A percentile compares a stretch with the other conserved stretches of the same genome.
These are phyloP conservation scores for Mycosarcoma maydis DNA, from an alignment of 1,284 basidiomycete species.

Conservation along the genomic window DNA sequence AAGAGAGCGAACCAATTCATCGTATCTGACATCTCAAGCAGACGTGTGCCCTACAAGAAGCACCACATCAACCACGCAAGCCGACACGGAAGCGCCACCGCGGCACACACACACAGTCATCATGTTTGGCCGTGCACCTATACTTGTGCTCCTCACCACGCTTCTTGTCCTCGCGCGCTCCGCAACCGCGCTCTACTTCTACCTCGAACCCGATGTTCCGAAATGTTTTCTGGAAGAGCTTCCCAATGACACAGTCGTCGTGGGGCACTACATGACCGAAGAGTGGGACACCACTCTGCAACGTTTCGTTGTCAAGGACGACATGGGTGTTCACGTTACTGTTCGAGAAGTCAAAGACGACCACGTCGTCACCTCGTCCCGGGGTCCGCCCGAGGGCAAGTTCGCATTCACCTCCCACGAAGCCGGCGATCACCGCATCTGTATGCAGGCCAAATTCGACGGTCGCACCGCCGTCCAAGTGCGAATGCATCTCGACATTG, in stretches of 20 bases:
- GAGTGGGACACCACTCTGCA: slow-evolving; percentile 84
- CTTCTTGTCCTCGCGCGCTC: slow-evolving; percentile 19
- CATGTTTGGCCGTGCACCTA: slow-evolving; percentile 15
- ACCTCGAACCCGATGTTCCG: slow-evolving; percentile 67
- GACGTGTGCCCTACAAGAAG: too few relatives aligned
- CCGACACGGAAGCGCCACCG: too few relatives aligned
- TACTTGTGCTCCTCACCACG: slow-evolving; percentile 13
- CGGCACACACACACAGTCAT: too few relatives aligned
- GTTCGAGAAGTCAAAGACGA: slow-evolving; percentile 70
- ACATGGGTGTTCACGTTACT: slow-evolving; percentile 87
- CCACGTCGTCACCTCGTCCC: slow-evolving; percentile 76
- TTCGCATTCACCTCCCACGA: slow-evolving; percentile 99
- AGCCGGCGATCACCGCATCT: slow-evolving; percentile 95
- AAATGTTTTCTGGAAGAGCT: slow-evolving; percentile 95
- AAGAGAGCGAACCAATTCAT: too few relatives aligned
- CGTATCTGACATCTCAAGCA: too few relatives aligned
- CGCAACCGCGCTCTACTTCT: slow-evolving; percentile 67
- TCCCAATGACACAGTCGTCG: slow-evolving; percentile 94
- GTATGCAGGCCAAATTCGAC: slow-evolving; percentile 79
- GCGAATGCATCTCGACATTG: slow-evolving; percentile 91
- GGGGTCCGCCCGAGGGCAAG: slow-evolving; percentile 85
- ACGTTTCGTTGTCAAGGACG: slow-evolving; percentile 77
- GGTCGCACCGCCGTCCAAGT: slow-evolving; percentile 78
- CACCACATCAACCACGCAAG: too few relatives aligned
- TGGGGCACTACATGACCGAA: slow-evolving; percentile 78